A percentile compares a stretch with the other conserved stretches of the same genome.
Evolutionary conservation across 257 asterid species (phyloP).

Genomic region (Nicotiana sylvestris): DNA sequence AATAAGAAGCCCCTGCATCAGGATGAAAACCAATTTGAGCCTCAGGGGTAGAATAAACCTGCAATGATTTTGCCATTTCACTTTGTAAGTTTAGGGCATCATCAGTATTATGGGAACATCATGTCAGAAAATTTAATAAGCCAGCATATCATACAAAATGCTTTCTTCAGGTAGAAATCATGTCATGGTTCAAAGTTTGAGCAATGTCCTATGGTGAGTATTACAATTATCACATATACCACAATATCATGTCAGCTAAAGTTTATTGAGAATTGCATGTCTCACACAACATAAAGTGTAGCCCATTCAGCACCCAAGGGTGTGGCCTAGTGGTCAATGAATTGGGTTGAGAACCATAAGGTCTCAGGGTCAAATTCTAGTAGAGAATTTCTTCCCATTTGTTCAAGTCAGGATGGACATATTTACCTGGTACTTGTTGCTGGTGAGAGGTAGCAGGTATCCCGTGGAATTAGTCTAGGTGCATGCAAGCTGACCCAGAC

Average conservation of each 20-base stretch:
- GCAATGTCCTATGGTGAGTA: neutral
- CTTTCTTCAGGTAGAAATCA: neutral
- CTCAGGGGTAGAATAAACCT: constrained; percentile 84
- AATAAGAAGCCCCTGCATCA: constrained; percentile 96
- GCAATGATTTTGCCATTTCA: constrained; percentile 19
- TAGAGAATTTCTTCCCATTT: no score
- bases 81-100: neutral
- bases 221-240: neutral
- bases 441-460: no score
- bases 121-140: neutral
- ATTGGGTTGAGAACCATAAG: no score
- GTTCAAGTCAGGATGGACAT: no score
- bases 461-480: no score
- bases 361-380: no score
- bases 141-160: neutral
- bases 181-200: neutral
- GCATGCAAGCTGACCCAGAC: no score
- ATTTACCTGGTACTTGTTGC: no score
- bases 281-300: neutral
- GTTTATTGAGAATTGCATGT: neutral
- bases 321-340: no score
- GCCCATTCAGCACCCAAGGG: no score
- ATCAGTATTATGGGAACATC: neutral
- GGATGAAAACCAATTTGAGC: constrained; percentile 96
- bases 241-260: neutral